Conservation (phyloP, 305 asterid species). For the Petunia hybrid region DNA sequence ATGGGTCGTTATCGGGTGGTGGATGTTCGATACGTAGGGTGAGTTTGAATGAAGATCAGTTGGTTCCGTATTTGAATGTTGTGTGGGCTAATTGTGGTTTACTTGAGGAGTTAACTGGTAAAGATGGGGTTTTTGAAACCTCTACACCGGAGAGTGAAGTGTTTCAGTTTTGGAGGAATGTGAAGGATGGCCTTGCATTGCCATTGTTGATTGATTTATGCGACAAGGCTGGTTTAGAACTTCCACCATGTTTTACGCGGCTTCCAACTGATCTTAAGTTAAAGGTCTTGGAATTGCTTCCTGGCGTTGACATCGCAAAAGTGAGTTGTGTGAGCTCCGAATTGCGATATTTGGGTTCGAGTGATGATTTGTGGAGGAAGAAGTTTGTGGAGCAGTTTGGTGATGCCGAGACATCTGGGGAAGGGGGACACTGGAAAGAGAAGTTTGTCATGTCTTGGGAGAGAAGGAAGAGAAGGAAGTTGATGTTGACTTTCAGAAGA, state of each 20-base stretch:
- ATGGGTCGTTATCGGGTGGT: conserved; percentile 57
- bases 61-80: conserved; percentile 72
- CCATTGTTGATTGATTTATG: conserved; percentile 87
- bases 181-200: conserved; percentile 76
- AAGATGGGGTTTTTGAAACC: conserved; percentile 37
- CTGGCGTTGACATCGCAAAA: conserved; percentile 73
- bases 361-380: conserved; percentile 80
- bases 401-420: conserved; percentile 32
- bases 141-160: conserved; percentile 66
- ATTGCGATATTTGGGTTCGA: conserved; percentile 63
- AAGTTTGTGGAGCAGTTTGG: conserved; percentile 65
- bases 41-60: conserved; percentile 58
- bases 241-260: conserved; percentile 83
- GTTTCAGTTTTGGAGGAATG: conserved; percentile 73
- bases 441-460: conserved; percentile 57
- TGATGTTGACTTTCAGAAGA: conserved; percentile 30
- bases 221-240: conserved; percentile 64
- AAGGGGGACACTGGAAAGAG: conserved; percentile 65
- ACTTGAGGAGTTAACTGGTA: conserved; percentile 4
- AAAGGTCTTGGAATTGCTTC: conserved; percentile 66
- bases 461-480: conserved; percentile 41
- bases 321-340: conserved; percentile 67
- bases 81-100: conserved; percentile 82
- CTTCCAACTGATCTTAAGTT: conserved; percentile 82
- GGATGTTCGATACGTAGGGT: conserved; percentile 41